Conservation (phyloP, 75 land plant genomes). For the Picea glauca region DNA sequence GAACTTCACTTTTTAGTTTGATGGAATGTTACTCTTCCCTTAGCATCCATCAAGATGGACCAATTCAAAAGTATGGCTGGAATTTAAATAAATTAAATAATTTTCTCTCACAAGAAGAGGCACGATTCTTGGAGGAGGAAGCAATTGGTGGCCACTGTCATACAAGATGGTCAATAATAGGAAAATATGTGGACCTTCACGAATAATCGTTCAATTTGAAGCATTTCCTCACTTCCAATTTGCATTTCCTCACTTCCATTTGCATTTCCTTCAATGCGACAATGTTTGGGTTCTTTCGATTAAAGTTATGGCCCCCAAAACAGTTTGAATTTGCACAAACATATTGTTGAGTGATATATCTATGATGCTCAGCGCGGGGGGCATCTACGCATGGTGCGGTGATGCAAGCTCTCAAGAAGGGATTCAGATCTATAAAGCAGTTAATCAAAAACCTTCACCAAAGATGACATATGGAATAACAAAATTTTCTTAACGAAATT, state of each 20-base stretch:
- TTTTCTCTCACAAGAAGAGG: neutral
- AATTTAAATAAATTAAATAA: neutral
- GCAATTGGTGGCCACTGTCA: neutral
- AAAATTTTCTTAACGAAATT: too few species aligned
- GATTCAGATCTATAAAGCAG: too few species aligned
- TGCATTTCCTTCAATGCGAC: conserved; percentile 19
- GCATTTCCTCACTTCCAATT: conserved; percentile 10
- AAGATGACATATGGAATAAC: too few species aligned
- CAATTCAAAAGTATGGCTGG: neutral
- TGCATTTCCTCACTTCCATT: conserved; percentile 11
- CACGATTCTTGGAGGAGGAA: neutral
- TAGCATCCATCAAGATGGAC: neutral
- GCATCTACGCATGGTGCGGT: too few species aligned
- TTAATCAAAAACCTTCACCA: too few species aligned
- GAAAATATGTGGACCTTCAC: neutral
- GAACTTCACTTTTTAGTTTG: neutral
- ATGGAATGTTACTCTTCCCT: neutral
- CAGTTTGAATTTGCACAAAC: conserved; percentile 20
- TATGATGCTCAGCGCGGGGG: too few species aligned
- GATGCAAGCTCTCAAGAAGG: too few species aligned
- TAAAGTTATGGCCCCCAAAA: conserved; percentile 23
- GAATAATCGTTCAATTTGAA: conserved; percentile 1
- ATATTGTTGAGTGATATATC: too few species aligned
- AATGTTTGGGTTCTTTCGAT: conserved; percentile 31
- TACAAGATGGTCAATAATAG: neutral